Evolutionary conservation across 2,329 filamentous ascomycete genomes (phyloP).

Genomic region (Chlorencoelia australis): DNA sequence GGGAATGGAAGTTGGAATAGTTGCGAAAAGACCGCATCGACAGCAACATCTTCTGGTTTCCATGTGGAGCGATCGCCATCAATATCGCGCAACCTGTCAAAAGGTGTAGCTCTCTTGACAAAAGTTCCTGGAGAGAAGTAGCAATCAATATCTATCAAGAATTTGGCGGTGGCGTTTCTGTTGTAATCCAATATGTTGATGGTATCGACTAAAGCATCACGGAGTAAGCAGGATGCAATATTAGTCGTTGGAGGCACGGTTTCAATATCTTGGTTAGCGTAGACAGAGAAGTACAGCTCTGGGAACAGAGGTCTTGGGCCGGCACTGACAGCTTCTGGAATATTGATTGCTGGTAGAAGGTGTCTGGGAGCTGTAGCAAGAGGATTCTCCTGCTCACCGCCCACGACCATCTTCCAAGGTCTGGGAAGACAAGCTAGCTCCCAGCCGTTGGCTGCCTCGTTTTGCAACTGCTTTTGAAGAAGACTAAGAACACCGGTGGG

Average conservation of each 20-base stretch:
- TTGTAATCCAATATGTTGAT: constrained; percentile 94
- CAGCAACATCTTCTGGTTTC: constrained; percentile 95
- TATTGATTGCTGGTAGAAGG: constrained; percentile 60
- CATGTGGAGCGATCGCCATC: constrained; percentile 62
- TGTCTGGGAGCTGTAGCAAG: constrained; percentile 59
- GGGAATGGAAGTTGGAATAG: constrained; percentile 77
- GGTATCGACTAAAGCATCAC: constrained; percentile 80
- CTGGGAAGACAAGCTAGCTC: constrained; percentile 58
- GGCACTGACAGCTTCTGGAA: constrained; percentile 66
- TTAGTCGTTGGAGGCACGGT: constrained; percentile 72
- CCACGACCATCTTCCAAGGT: constrained; percentile 54
- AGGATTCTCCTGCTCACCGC: constrained; percentile 52
- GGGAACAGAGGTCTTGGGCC: constrained; percentile 75
- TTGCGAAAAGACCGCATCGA: constrained; percentile 97
- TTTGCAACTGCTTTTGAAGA: constrained; percentile 76
- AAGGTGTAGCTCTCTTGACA: constrained; percentile 84
- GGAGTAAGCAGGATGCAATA: constrained; percentile 72
- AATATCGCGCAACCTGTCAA: constrained; percentile 72
- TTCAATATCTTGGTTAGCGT: constrained; percentile 74
- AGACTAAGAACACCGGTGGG: constrained; percentile 68
- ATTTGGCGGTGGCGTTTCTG: constrained; percentile 74
- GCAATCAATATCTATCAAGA: constrained; percentile 86
- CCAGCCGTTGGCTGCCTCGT: constrained; percentile 67
- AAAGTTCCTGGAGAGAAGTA: constrained; percentile 89
- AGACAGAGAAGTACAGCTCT: constrained; percentile 90